A percentile compares a stretch with the other conserved stretches of the same genome.
These are phyloP conservation scores for Solanum tacnaense DNA, from an alignment of 257 asterid genomes.

Conservation along the genomic window DNA sequence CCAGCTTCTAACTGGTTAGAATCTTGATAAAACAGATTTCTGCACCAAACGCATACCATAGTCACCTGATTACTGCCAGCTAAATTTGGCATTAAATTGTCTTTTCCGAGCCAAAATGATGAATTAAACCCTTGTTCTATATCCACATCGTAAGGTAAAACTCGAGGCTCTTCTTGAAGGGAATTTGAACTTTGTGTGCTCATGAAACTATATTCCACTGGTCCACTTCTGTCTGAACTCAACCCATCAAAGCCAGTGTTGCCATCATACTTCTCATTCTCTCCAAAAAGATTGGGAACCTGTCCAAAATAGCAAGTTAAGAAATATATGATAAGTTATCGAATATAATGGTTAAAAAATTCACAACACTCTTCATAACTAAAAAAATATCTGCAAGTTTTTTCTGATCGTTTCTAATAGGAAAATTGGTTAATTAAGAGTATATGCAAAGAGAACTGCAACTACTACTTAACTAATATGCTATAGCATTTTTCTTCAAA, in stretches of 20 bases:
- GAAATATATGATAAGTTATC: background rate
- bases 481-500: background rate
- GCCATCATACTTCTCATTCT: conserved; percentile 20
- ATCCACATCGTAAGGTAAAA: conserved; percentile 21
- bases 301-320: conserved; percentile 16
- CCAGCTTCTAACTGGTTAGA: conserved; percentile 37
- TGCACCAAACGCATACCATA: conserved; percentile 63
- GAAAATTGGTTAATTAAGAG: background rate
- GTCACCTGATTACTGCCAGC: conserved; percentile 21
- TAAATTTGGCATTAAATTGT: conserved; percentile 35
- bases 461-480: background rate
- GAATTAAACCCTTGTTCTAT: conserved; percentile 38
- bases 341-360: background rate
- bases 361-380: background rate
- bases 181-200: conserved; percentile 44
- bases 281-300: conserved; percentile 36
- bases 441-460: background rate
- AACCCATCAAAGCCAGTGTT: conserved; percentile 20
- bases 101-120: conserved; percentile 64
- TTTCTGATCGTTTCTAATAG: background rate
- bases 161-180: conserved; percentile 43
- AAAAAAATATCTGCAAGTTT: background rate
- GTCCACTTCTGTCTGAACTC: conserved; percentile 36
- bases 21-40: conserved; percentile 44
- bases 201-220: conserved; percentile 73